These are phyloP conservation scores for Fraxinus albicans DNA, from an alignment of 305 asterid genomes.

Conservation along the genomic window DNA sequence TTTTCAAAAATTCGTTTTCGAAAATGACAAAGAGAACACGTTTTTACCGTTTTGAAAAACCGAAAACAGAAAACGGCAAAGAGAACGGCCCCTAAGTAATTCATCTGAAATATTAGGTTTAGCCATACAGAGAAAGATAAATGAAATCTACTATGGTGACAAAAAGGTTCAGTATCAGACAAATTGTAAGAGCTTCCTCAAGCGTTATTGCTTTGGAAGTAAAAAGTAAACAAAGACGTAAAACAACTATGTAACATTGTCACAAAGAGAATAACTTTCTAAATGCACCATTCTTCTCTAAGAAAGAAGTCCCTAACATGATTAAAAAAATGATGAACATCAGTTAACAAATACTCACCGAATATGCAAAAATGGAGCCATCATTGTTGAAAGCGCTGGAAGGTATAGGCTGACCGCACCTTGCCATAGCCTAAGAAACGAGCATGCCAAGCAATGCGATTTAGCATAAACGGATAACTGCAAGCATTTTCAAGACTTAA, in stretches of 20 bases:
- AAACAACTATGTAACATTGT: background rate
- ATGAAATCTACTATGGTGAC: background rate
- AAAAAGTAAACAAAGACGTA: background rate
- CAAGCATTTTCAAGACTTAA: background rate
- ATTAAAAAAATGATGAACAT: background rate
- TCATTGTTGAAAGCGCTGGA: conserved; percentile 82
- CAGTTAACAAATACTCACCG: conserved; percentile 49
- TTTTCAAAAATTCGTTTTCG: too few relatives aligned
- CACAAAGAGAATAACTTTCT: background rate
- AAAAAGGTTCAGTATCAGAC: background rate
- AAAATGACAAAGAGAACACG: too few relatives aligned
- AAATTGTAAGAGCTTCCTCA: background rate
- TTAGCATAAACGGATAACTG: conserved; percentile 4
- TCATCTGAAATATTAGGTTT: background rate
- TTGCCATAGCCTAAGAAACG: conserved; percentile 65
- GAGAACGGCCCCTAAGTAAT: background rate
- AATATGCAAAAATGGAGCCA: conserved; percentile 77
- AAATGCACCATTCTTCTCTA: background rate
- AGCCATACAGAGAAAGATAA: background rate
- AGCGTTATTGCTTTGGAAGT: background rate
- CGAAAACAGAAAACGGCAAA: too few relatives aligned
- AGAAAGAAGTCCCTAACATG: background rate
- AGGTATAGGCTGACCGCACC: conserved; percentile 83
- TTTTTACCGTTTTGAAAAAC: too few relatives aligned
- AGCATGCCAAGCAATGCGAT: conserved; percentile 11